Conservation (phyloP, 2,329 filamentous ascomycete species). For the Aquanectria penicillioides region DNA sequence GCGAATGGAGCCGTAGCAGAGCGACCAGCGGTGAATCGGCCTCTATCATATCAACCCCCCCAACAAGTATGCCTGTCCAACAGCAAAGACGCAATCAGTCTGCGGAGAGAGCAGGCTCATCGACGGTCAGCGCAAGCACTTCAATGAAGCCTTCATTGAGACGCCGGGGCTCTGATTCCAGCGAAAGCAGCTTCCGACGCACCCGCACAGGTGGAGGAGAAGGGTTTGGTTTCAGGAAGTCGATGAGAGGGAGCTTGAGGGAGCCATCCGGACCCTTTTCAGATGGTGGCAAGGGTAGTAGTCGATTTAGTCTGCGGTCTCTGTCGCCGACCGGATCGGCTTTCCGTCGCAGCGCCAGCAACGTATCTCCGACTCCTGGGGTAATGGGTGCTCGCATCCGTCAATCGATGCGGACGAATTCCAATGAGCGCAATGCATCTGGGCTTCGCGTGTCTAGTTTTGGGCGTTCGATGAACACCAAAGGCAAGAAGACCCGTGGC, state of each 20-base stretch:
- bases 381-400: constrained; percentile 54
- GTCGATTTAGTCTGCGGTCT: constrained; percentile 76
- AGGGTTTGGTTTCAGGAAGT: constrained; percentile 73
- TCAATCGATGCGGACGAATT: constrained; percentile 56
- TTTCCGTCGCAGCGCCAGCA: constrained; percentile 54
- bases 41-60: constrained; percentile 44
- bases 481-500: constrained; percentile 44
- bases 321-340: constrained; percentile 72
- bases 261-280: constrained; percentile 40
- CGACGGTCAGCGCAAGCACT: constrained; percentile 12
- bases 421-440: constrained; percentile 46
- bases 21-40: constrained; percentile 31
- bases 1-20: constrained; percentile 23
- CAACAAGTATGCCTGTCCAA: constrained; percentile 25
- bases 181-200: constrained; percentile 86
- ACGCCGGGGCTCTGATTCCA: constrained; percentile 71
- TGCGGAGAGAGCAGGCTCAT: constrained; percentile 34
- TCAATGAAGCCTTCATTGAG: constrained; percentile 50
- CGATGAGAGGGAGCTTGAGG: constrained; percentile 67
- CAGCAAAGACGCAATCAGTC: constrained; percentile 39
- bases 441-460: constrained; percentile 56
- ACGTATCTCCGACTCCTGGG: constrained; percentile 49
- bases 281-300: constrained; percentile 50
- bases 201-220: constrained; percentile 57
- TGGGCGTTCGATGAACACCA: constrained; percentile 52